Evolutionary conservation across 2,329 filamentous ascomycete genomes (phyloP).

Genomic region (Paecilomyces dactylethromorphus): DNA sequence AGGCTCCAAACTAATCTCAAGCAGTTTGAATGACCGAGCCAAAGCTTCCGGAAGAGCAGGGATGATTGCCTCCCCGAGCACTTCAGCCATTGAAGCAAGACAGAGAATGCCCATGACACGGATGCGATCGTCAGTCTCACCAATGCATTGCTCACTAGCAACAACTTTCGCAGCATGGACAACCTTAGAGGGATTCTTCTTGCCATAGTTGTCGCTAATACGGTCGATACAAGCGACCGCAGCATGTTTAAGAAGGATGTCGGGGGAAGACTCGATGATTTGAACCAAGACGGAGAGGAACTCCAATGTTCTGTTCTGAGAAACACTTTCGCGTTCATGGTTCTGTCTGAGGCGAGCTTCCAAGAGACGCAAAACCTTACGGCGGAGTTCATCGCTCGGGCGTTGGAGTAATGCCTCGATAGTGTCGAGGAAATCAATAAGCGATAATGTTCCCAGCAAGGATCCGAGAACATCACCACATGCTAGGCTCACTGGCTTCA

Average conservation of each 20-base stretch:
- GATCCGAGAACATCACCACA: conserved; percentile 67
- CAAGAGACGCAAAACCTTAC: conserved; percentile 73
- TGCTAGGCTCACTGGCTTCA: conserved; percentile 31
- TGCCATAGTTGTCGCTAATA: conserved; percentile 91
- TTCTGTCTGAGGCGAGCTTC: conserved; percentile 72
- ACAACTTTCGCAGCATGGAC: conserved; percentile 70
- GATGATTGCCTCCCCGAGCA: conserved; percentile 78
- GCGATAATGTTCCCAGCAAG: conserved; percentile 77
- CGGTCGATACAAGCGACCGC: conserved; percentile 86
- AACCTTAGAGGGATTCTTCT: conserved; percentile 75
- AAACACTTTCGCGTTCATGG: conserved; percentile 60
- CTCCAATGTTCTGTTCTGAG: conserved; percentile 64
- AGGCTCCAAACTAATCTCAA: conserved; percentile 55
- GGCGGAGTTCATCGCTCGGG: conserved; percentile 66
- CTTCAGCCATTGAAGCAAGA: conserved; percentile 81
- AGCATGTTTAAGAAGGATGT: conserved; percentile 73
- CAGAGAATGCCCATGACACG: conserved; percentile 81
- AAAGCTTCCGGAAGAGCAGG: conserved; percentile 73
- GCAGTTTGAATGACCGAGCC: conserved; percentile 63
- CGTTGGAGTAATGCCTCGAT: conserved; percentile 74
- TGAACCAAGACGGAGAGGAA: conserved; percentile 74
- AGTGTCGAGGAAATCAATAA: conserved; percentile 81
- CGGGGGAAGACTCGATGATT: conserved; percentile 65
- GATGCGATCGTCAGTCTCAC: conserved; percentile 64
- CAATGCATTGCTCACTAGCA: conserved; percentile 68